Base-by-base conservation (phyloP, 2,329 filamentous ascomycete genomes). In the Didymella sp. region DNA sequence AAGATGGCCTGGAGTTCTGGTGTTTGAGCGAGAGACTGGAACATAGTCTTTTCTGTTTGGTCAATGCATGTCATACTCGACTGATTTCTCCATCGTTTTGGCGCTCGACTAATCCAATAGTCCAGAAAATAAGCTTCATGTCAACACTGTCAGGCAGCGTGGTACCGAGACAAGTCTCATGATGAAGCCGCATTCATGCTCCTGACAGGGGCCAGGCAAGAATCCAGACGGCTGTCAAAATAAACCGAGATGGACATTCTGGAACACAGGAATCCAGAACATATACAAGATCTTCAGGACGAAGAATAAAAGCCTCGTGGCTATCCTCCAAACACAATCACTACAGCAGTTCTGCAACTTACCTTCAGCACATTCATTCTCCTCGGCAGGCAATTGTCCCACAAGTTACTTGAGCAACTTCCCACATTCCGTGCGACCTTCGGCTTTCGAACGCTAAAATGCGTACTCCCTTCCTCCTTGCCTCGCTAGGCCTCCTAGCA, bases 211-310 rank as follows among this genome's bases (percentile, higher is more conserved):
- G 48, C 54, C 57, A 42, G 59, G 44, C 58, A 52, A 55, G 60
- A 59, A 54, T 52, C 64, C 56, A 56, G 58, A 67, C 63, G 57
- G 62, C 42, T 44, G 59, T 52, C 64, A 49, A 62, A 51, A 64
- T 63, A 58, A 66, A 63, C 60, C 64, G 48, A 62, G 37, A 63
- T 61, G 63, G 64, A 52, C 56, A 62, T 70, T 71, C 57, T 72
- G 60, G 69, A 68, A 71, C 70, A 52, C 37, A 56, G 66, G 65
- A 68, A 71, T 75, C 73, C 66, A 73, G 73, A 57, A 48, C 48
- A 51, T n/a, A 35, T 52, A 52, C 44, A 44, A 69, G 60, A 66
- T 44, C 51, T 37, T 43, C 44, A 48, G 58, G 59, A 51, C 47
- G 35, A 52, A 62, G 59, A 61, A 70, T 74, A 74, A 69, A 75